A percentile compares a stretch with the other conserved stretches of the same genome.
Evolutionary conservation across 2,329 filamentous ascomycete genomes (phyloP).

Genomic region (Pestalotiopsis sp.): DNA sequence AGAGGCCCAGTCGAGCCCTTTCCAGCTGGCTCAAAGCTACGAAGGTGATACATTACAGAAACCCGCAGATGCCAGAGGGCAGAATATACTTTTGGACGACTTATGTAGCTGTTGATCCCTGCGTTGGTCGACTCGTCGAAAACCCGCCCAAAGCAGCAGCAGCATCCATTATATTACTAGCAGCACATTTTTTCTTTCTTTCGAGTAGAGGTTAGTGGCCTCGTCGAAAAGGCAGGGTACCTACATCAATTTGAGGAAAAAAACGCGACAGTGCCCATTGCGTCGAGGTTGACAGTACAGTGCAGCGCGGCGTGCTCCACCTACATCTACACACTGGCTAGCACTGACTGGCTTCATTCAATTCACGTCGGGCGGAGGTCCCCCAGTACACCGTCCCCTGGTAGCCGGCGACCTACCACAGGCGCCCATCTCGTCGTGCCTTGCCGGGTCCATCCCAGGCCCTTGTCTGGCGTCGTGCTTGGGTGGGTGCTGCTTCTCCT

Average conservation of each 20-base stretch:
- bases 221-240: no score
- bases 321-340: not conserved
- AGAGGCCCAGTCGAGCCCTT: no score
- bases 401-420: slow-evolving; percentile 11
- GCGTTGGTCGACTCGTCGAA: no score
- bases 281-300: not conserved
- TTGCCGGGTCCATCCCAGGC: slow-evolving; percentile 14
- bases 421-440: slow-evolving; percentile 10
- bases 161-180: no score
- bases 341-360: slow-evolving; percentile 2
- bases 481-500: slow-evolving; percentile 11
- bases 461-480: slow-evolving; percentile 12
- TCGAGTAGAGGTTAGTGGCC: no score
- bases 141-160: no score
- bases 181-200: no score
- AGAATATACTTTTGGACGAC: no score
- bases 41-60: no score
- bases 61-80: no score
- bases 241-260: not conserved
- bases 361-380: slow-evolving; percentile 8
- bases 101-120: no score
- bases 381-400: slow-evolving; percentile 5
- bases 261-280: not conserved
- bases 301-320: not conserved
- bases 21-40: no score